Evolutionary conservation across 306 rosid genomes (phyloP).

Genomic region (Ziziphus jujuba): DNA sequence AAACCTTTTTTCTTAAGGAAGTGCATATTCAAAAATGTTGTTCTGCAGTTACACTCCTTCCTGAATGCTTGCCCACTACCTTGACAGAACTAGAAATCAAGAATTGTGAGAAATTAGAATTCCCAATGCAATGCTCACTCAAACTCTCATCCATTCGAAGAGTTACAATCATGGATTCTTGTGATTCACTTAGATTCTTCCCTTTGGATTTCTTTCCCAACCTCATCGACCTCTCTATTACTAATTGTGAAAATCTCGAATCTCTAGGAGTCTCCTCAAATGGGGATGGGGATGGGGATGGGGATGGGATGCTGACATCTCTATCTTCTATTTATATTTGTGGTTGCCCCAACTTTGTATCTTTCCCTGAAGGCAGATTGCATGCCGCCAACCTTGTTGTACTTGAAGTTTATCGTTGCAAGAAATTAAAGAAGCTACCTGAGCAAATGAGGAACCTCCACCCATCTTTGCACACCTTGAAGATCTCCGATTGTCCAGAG

Average conservation of each 20-base stretch:
- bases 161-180: too few species aligned
- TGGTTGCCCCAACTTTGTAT: background rate
- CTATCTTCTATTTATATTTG: background rate
- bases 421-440: conserved; percentile 2
- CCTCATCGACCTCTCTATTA: conserved; percentile 3
- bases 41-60: background rate
- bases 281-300: too few species aligned
- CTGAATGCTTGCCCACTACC: background rate
- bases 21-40: conserved; percentile 7
- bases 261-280: background rate
- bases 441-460: too few species aligned
- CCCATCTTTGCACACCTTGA: too few species aligned
- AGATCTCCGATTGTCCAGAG: too few species aligned
- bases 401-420: background rate
- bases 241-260: background rate
- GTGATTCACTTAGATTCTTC: too few species aligned
- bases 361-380: background rate
- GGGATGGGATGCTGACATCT: background rate
- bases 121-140: too few species aligned
- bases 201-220: conserved; percentile 25
- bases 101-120: background rate
- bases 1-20: background rate
- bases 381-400: conserved; percentile 4
- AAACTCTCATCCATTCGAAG: too few species aligned
- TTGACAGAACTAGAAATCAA: conserved; percentile 1